Conservation (phyloP, 108 stramenopile genomes). For the Craspedostauros australis region DNA sequence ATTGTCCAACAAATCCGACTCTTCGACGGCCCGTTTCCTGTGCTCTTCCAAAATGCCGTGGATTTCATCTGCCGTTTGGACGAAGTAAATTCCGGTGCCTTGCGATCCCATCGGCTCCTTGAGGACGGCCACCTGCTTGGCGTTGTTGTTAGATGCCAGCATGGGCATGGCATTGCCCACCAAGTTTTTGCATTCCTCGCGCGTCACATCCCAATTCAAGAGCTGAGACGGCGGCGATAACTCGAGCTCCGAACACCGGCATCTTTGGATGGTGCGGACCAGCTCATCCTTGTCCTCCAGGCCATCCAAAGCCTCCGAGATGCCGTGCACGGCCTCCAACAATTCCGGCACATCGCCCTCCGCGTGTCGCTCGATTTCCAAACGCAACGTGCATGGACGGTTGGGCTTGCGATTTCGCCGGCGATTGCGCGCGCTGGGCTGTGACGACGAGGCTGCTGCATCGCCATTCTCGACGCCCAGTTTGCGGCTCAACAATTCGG, state of each 20-base stretch:
- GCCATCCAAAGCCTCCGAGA: slow-evolving; percentile 43
- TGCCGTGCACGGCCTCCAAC: slow-evolving; percentile 30
- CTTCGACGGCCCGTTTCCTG: slow-evolving; percentile 30
- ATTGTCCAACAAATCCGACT: slow-evolving; percentile 28
- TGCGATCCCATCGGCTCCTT: slow-evolving; percentile 52
- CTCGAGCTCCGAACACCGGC: slow-evolving; percentile 37
- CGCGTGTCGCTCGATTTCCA: not conserved
- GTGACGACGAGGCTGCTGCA: not conserved
- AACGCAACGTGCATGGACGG: slow-evolving; percentile 6
- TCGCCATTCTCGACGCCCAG: not conserved
- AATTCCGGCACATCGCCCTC: slow-evolving; percentile 1
- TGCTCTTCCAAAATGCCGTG: slow-evolving; percentile 37
- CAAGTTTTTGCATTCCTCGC: slow-evolving; percentile 41
- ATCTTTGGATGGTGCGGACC: slow-evolving; percentile 44
- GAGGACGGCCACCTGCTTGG: slow-evolving; percentile 27
- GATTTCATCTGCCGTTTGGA: slow-evolving; percentile 37
- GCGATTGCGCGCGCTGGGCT: slow-evolving; percentile 10
- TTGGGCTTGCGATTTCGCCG: slow-evolving; percentile 6
- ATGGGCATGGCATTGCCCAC: slow-evolving; percentile 34
- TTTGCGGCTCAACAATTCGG: too few species aligned
- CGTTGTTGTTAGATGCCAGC: slow-evolving; percentile 6
- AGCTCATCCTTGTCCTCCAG: slow-evolving; percentile 56
- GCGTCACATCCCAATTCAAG: slow-evolving; percentile 43
- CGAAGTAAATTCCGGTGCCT: slow-evolving; percentile 49
- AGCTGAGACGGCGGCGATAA: slow-evolving; percentile 42